Evolutionary conservation across 441 rosid species (phyloP).

Genomic region (Arabidopsis lyrata): DNA sequence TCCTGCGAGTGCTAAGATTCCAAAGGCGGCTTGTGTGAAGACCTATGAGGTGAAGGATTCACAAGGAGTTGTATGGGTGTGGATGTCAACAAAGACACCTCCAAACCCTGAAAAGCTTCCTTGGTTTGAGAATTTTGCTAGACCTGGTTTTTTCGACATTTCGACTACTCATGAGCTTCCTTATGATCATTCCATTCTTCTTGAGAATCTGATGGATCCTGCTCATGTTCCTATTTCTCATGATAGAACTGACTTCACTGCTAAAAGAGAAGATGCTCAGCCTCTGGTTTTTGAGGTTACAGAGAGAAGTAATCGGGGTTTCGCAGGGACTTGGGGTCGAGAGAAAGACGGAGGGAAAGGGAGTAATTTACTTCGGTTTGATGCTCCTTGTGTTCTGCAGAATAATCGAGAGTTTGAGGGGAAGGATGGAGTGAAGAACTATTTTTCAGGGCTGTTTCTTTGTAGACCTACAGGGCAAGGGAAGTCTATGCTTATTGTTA

Average conservation of each 20-base stretch:
- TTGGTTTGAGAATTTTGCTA: constrained; percentile 84
- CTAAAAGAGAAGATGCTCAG: constrained; percentile 88
- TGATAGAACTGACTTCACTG: constrained; percentile 85
- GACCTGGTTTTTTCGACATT: constrained; percentile 76
- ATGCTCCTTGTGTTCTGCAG: constrained; percentile 84
- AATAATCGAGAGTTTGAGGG: constrained; percentile 69
- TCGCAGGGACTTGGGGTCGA: constrained; percentile 92
- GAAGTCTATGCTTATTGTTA: constrained; percentile 89
- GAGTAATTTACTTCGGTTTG: constrained; percentile 68
- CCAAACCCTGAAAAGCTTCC: constrained; percentile 71
- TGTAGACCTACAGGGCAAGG: constrained; percentile 98
- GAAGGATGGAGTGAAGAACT: constrained; percentile 71
- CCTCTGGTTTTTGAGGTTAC: constrained; percentile 76
- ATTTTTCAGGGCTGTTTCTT: constrained; percentile 81
- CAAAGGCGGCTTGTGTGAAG: constrained; percentile 72
- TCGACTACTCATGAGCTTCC: constrained; percentile 90
- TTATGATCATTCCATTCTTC: constrained; percentile 90
- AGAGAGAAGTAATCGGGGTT: constrained; percentile 77
- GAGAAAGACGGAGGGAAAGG: constrained; percentile 59
- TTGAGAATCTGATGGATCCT: constrained; percentile 97
- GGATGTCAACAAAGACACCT: constrained; percentile 83
- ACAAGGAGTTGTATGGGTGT: constrained; percentile 94
- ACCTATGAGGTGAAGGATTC: constrained; percentile 79
- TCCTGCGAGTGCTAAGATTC: constrained; percentile 80
- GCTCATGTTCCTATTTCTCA: constrained; percentile 96